phyloP scores from a whole-genome alignment of 805 yeast genomes.

The Myxozyma neotropica region DNA sequence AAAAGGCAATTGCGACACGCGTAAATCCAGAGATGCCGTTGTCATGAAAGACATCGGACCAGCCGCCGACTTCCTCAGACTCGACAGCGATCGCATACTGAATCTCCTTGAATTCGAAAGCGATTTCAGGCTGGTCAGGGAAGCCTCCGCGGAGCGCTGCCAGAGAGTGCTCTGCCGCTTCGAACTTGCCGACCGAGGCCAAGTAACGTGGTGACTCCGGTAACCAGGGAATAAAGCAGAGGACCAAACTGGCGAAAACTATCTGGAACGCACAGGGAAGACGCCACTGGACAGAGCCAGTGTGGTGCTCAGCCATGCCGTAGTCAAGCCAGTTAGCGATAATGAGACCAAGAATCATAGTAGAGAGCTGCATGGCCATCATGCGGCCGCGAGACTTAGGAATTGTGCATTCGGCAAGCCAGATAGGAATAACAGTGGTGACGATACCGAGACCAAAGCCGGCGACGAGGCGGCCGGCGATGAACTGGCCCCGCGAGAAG shows the following conservation, averaged over 20 bases:
- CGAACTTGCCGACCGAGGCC: constrained; percentile 58
- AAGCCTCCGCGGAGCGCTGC: constrained; percentile 77
- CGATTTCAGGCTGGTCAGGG: constrained; percentile 17
- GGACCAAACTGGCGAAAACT: constrained; percentile 58
- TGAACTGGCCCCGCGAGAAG: constrained; percentile 62
- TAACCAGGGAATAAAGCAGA: constrained; percentile 54
- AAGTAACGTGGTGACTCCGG: constrained; percentile 78
- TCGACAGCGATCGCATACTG: constrained; percentile 24
- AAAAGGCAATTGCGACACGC: constrained; percentile 48
- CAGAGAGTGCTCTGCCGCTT: constrained; percentile 54
- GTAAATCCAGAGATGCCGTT: constrained; percentile 53
- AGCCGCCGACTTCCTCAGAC: constrained; percentile 20
- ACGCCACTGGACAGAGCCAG: constrained; percentile 28
- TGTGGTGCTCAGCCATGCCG: constrained; percentile 52
- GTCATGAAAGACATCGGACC: constrained; percentile 39
- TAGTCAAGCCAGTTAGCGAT: constrained; percentile 71
- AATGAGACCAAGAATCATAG: constrained; percentile 64
- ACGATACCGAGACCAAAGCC: constrained; percentile 65
- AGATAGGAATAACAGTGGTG: constrained; percentile 55
- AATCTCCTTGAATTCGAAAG: constrained; percentile 16
- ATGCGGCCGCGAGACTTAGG: constrained; percentile 76
- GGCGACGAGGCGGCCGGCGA: constrained; percentile 49
- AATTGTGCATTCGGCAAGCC: constrained; percentile 78
- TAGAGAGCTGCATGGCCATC: constrained; percentile 68
- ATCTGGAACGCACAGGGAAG: constrained; percentile 67